These are phyloP conservation scores for Thalassiosira profunda DNA, from an alignment of 108 stramenopile species.

Conservation along the genomic window DNA sequence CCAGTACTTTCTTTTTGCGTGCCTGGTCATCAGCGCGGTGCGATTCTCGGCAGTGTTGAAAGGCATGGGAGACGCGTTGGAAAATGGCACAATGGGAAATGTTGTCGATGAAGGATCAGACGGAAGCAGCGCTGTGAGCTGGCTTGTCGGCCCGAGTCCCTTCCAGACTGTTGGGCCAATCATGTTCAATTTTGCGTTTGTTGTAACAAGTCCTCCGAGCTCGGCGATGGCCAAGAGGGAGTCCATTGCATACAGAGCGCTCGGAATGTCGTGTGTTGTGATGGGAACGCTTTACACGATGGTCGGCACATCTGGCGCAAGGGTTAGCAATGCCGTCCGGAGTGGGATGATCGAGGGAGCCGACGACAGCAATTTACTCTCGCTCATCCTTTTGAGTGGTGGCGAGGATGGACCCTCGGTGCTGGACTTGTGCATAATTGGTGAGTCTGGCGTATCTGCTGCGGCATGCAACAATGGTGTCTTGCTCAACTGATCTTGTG, in stretches of 20 bases:
- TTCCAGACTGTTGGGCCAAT: constrained; percentile 35
- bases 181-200: constrained; percentile 43
- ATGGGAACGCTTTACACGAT: constrained; percentile 31
- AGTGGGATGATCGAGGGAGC: constrained; percentile 31
- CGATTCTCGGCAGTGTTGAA: constrained; percentile 24
- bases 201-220: constrained; percentile 30
- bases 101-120: not conserved
- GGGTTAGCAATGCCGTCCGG: constrained; percentile 29
- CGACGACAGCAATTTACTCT: constrained; percentile 37
- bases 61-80: constrained; percentile 8
- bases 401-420: constrained; percentile 6
- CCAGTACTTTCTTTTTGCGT: constrained; percentile 36
- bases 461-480: too few relatives aligned
- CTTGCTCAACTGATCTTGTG: too few relatives aligned
- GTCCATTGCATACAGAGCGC: constrained; percentile 21
- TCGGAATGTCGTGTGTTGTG: constrained; percentile 35
- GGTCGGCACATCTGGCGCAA: constrained; percentile 27
- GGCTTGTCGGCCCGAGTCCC: constrained; percentile 26
- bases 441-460: constrained; percentile 24
- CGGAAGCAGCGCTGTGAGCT: constrained; percentile 3
- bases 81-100: not conserved
- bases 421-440: constrained; percentile 27
- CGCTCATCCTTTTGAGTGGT: constrained; percentile 29
- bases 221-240: constrained; percentile 29
- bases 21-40: constrained; percentile 15